A percentile compares a stretch with the other conserved stretches of the same genome.
These are phyloP conservation scores for Ballota nigra DNA, from an alignment of 257 asterid species.

Conservation along the genomic window DNA sequence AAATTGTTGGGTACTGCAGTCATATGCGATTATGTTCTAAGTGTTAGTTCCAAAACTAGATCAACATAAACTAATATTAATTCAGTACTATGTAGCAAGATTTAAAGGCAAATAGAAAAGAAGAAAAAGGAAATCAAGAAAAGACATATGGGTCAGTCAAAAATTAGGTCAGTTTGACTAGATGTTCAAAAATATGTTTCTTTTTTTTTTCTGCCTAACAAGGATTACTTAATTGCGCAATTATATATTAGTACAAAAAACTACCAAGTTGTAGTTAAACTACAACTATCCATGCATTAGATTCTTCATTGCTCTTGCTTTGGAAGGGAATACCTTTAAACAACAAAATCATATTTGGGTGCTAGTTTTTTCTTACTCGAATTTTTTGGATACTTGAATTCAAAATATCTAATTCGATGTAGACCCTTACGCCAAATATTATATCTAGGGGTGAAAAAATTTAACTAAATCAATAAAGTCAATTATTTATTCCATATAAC, in stretches of 20 bases:
- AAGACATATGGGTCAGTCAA: constrained; percentile 46
- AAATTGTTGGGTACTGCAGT: constrained; percentile 18
- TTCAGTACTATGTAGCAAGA: constrained; percentile 22
- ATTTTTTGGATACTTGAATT: no score
- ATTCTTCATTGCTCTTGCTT: constrained; percentile 25
- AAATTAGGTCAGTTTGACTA: constrained; percentile 46
- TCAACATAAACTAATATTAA: constrained; percentile 27
- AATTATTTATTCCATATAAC: background rate
- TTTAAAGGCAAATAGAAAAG: background rate
- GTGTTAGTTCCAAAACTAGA: constrained; percentile 40
- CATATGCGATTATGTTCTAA: constrained; percentile 20
- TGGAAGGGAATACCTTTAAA: no score
- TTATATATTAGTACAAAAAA: background rate
- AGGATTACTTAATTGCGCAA: background rate
- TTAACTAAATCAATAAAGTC: background rate
- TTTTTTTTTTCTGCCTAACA: constrained; percentile 22
- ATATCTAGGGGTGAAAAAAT: background rate
- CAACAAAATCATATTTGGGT: no score
- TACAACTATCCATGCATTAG: constrained; percentile 25
- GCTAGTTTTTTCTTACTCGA: no score
- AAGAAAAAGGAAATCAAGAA: constrained; percentile 34
- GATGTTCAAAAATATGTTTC: constrained; percentile 24
- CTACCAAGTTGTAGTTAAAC: background rate
- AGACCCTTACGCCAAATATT: no score
- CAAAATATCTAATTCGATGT: no score